Conservation (phyloP, 768 basidiomycete species). For the Melanogaster broomeanus region DNA sequence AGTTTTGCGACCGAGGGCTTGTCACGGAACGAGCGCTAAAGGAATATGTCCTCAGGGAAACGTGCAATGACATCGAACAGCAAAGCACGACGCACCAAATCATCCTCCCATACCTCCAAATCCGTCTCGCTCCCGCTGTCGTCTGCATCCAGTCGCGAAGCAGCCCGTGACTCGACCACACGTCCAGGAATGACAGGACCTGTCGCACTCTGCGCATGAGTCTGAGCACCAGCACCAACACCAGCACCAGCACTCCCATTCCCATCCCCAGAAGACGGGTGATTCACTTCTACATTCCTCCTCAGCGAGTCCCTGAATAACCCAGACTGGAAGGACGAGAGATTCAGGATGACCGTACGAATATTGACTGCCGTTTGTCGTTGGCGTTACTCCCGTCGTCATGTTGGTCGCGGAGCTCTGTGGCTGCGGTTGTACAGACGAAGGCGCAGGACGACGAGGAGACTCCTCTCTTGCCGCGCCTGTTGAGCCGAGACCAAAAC, state of each 20-base stretch:
- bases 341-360: conserved; percentile 33
- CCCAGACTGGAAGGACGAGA: conserved; percentile 32
- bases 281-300: conserved; percentile 26
- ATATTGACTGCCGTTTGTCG: conserved; percentile 14
- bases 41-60: no score
- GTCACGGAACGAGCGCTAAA: no score
- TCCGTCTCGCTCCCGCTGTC: conserved; percentile 32
- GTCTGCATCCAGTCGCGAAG: conserved; percentile 16
- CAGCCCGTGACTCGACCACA: conserved; percentile 9
- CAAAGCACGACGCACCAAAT: conserved; percentile 7
- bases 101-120: conserved; percentile 17
- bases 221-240: neutral
- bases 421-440: conserved; percentile 3
- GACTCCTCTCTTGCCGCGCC: conserved; percentile 20
- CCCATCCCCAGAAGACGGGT: conserved; percentile 12
- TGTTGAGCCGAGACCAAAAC: conserved; percentile 12
- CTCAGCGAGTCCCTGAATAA: conserved; percentile 34
- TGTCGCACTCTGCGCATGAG: neutral
- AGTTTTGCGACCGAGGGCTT: no score
- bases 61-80: neutral
- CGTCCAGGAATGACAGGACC: neutral
- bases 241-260: neutral
- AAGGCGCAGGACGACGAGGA: neutral
- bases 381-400: no score
- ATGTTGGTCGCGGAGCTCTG: conserved; percentile 3